A percentile compares a stretch with the other conserved stretches of the same genome.
phyloP scores from a whole-genome alignment of 441 rosid species.

The Populus tomentosa region DNA sequence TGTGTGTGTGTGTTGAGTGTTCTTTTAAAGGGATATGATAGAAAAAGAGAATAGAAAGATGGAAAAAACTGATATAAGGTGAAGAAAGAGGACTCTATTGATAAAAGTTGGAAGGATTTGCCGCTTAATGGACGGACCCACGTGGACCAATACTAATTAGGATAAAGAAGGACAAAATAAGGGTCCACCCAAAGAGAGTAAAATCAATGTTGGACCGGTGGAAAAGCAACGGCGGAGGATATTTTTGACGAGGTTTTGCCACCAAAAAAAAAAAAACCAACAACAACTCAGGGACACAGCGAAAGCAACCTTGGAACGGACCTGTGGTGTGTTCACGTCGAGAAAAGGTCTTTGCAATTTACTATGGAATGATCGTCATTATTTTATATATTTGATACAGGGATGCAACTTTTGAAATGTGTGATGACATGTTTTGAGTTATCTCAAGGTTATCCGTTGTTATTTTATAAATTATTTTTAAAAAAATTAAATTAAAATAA shows the following conservation, averaged over 20 bases:
- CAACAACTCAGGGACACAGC: too few species aligned
- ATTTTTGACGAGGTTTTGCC: not conserved
- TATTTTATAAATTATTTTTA: too few species aligned
- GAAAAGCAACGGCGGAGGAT: slow-evolving; percentile 1
- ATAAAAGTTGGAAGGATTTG: not conserved
- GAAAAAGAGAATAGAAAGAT: not conserved
- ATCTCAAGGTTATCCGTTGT: too few species aligned
- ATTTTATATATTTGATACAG: too few species aligned
- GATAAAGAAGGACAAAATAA: not conserved
- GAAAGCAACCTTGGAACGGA: too few species aligned
- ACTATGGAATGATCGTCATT: not conserved
- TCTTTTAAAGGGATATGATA: too few species aligned
- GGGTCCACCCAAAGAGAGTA: slow-evolving; percentile 1
- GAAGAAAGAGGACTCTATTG: not conserved
- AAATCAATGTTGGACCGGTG: not conserved
- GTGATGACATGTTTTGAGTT: not conserved
- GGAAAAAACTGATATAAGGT: not conserved
- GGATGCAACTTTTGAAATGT: not conserved
- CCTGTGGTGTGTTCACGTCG: too few species aligned
- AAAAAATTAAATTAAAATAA: too few species aligned
- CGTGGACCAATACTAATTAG: not conserved
- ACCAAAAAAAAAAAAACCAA: too few species aligned
- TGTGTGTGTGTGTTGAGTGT: too few species aligned
- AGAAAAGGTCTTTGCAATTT: too few species aligned
- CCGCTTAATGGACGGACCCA: not conserved